These are phyloP conservation scores for Podaxis sp. DNA, from an alignment of 768 basidiomycete genomes.

Conservation along the genomic window DNA sequence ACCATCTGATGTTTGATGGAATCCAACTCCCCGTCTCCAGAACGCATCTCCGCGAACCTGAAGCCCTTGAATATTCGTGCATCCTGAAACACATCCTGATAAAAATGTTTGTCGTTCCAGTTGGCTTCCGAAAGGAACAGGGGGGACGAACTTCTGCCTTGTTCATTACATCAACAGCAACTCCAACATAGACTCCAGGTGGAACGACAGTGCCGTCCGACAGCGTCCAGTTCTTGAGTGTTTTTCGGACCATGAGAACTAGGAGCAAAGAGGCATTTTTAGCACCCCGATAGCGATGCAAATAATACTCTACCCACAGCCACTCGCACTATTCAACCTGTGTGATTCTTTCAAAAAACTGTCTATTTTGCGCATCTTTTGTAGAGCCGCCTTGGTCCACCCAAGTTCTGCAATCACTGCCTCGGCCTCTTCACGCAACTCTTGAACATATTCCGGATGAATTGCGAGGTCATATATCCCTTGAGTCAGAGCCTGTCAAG, in stretches of 20 bases:
- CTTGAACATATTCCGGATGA: conserved; percentile 30
- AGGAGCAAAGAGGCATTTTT: not conserved
- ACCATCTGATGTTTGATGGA: conserved; percentile 33
- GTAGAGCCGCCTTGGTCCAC: conserved; percentile 34
- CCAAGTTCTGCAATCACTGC: conserved; percentile 30
- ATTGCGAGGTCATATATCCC: conserved; percentile 36
- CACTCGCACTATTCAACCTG: conserved; percentile 6
- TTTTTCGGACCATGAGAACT: conserved; percentile 34
- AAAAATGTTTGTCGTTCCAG: not conserved
- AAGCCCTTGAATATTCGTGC: conserved; percentile 36
- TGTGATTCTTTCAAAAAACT: conserved; percentile 45
- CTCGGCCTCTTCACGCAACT: conserved; percentile 44
- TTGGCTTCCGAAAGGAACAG: conserved; percentile 4
- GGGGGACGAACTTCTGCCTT: conserved; percentile 13
- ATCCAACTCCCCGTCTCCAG: conserved; percentile 14
- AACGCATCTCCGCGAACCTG: conserved; percentile 30
- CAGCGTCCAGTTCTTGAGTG: conserved; percentile 38
- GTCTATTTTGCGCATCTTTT: conserved; percentile 42
- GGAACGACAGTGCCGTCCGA: conserved; percentile 43
- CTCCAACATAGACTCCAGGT: conserved; percentile 29
- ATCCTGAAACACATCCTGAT: conserved; percentile 25
- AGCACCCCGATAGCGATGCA: not conserved
- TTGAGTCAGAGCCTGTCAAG: conserved; percentile 32
- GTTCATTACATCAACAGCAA: conserved; percentile 27
- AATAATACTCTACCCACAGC: not conserved